Base-by-base conservation (phyloP, 2,329 filamentous ascomycete genomes). In the Pseudocercospora cruenta region DNA sequence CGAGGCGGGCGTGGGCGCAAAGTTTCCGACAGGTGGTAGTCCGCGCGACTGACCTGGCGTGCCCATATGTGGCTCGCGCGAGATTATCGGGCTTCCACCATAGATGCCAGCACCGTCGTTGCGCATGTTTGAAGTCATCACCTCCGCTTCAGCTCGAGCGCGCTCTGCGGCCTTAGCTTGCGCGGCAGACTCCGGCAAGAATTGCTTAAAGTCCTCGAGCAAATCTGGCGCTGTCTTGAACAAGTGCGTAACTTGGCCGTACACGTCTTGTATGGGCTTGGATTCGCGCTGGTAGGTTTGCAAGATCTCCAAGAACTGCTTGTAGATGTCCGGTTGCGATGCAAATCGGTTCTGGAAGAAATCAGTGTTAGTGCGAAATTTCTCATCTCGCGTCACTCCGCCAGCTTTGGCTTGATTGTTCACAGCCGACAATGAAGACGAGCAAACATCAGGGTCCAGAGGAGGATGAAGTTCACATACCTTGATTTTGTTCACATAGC, bases 401-500 rank as follows among this genome's bases (percentile, higher is more conserved):
- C 36, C 33, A 39, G n/a, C 16, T 31, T 58, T 19, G 21, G 14
- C 21, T 16, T 22, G 19, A 57, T 62, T 26, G 28, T 51, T 22
- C n/a, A 57, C 53, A n/a, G 22, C 24, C 26, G 53, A 36, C 55
- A 58, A 58, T 58, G 55, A 19, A 12, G 33, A 21, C 55, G 55
- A 43, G 55, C 55, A 58, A 58, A 39, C 36, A 53, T 28, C 60
- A 59, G 58, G 63, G 39, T 43, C 16, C 55, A 19, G 5, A 6
- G 28, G 21, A 28, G n/a, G n/a, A 26, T 14, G 31, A 58, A 58
- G 21, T 21, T 26, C n/a, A 73, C 86, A 78, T 82, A 95, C 94
- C 90, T 99, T 99, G 75, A 99, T 99, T 82, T 99, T 99, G 78
- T 99, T 99, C 62, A 99, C 95, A 75, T 99, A 99, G 78, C 94